Base-by-base conservation (phyloP, 192 early-diverging fungal species). In the Pilobolus umbonatus region DNA sequence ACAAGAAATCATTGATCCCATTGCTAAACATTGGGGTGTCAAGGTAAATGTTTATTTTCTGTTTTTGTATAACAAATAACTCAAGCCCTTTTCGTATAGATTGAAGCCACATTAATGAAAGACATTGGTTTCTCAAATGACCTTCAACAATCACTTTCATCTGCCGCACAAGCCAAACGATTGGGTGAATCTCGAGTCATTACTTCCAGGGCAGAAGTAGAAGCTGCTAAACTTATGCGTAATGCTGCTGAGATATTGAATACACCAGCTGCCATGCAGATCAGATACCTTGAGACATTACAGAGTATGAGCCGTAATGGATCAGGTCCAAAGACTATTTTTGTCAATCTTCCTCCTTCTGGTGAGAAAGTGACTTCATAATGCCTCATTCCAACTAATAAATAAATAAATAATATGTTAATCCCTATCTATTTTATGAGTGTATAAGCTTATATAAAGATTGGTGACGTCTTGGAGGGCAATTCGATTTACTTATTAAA, bases 221-320 rank as follows among this genome's bases (percentile, higher is more conserved):
- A 62, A 30, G 52, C 86, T 36, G 91, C 94, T 2, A 94, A 90
- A 62, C 69, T 96, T 26, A 94, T 95, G 91, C 82, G 91, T 29
- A 87, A 95, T 68, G 92, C 93, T n/a, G 85, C 94, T 0, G 91
- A 95, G 61, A 89, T 95, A 40, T 71, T 96, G 19, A 93, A 90
- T 68, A 86, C 88, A 2, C 88, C 89, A 11, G 31, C 49, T 22
- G 61, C 65, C 14, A 46, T 64, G 34, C 91, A 96, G 75, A 96
- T 96, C 56, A 83, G 93, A 30, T 94, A 93, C 45, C 72, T 95
- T 10, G 91, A 95, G 46, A 96, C 93, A 2, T 67, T 96, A 69
- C 65, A 77, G 14, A 65, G 75, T 65, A 95, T 95, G 90, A 75
- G 90, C 31, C 83, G 81, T 62, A 54, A 36, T 49, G 73, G 75